phyloP scores from a whole-genome alignment of 2,329 filamentous ascomycete species.

The Rhinocladiella similis region DNA sequence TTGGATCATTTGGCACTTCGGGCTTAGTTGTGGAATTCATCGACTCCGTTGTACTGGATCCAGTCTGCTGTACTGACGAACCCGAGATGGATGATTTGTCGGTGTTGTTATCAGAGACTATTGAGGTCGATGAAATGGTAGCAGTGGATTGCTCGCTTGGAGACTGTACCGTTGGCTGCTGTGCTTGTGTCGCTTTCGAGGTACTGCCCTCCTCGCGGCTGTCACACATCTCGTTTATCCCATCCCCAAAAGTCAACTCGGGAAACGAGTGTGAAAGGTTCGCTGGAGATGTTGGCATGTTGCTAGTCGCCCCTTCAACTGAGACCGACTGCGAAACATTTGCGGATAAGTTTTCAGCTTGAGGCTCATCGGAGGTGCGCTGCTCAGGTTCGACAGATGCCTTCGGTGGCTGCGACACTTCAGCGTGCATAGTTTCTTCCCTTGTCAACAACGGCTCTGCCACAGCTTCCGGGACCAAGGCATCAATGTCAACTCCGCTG shows the following conservation, averaged over 20 bases:
- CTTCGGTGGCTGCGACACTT: constrained; percentile 34
- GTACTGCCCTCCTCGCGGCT: neutral
- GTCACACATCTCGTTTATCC: constrained; percentile 1
- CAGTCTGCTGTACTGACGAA: neutral
- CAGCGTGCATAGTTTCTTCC: constrained; percentile 28
- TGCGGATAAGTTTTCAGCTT: too few relatives aligned
- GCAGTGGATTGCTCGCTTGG: neutral
- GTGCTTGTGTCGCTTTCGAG: neutral
- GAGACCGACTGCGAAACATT: neutral
- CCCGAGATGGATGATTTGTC: neutral
- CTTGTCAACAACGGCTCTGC: constrained; percentile 25
- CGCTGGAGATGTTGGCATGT: constrained; percentile 8
- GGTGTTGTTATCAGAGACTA: neutral
- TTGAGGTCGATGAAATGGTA: neutral
- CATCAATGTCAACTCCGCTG: constrained; percentile 19
- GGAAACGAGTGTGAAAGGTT: constrained; percentile 3
- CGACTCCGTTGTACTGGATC: neutral
- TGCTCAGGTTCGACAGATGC: too few relatives aligned
- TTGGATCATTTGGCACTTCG: constrained; percentile 8
- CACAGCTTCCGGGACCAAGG: constrained; percentile 14
- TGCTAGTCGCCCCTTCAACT: neutral
- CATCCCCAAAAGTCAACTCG: neutral
- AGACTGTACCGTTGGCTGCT: neutral
- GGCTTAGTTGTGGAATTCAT: constrained; percentile 5
- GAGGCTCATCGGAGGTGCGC: neutral